phyloP scores from a whole-genome alignment of 306 rosid genomes.

The Lathyrus tuberosus region DNA sequence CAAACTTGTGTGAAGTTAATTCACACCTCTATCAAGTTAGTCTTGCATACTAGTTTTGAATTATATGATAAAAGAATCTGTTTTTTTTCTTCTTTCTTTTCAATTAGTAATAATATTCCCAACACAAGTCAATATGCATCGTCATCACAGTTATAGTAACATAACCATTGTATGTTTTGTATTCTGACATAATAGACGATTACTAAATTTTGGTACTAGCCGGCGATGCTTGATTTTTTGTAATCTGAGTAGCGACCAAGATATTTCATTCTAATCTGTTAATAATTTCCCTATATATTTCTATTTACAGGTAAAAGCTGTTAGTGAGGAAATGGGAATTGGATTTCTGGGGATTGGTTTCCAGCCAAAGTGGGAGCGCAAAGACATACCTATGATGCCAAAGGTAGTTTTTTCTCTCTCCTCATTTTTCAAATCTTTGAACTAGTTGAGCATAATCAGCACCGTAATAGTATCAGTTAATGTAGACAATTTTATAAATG shows the following conservation, averaged over 20 bases:
- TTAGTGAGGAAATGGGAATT: constrained; percentile 96
- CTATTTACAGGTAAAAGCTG: constrained; percentile 81
- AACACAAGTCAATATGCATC: background rate
- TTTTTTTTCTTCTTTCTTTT: constrained; percentile 21
- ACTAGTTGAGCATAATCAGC: constrained; percentile 16
- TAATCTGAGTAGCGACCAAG: no score
- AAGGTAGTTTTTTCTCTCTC: constrained; percentile 65
- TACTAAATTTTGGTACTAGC: constrained; percentile 25
- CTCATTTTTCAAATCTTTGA: constrained; percentile 27
- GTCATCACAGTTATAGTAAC: constrained; percentile 19
- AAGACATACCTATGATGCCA: constrained; percentile 96
- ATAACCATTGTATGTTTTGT: constrained; percentile 21
- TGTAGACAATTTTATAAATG: background rate
- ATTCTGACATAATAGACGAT: constrained; percentile 22
- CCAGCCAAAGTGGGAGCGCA: constrained; percentile 93
- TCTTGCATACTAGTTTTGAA: constrained; percentile 15
- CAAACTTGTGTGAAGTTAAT: constrained; percentile 97
- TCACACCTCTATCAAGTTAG: constrained; percentile 93
- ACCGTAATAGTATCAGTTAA: background rate
- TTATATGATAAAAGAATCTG: constrained; percentile 5
- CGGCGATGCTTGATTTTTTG: constrained; percentile 13
- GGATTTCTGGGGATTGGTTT: constrained; percentile 98
- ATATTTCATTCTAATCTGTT: constrained; percentile 27
- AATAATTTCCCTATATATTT: constrained; percentile 24
- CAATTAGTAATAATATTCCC: background rate